Percentiles rank a stretch among this genome's conserved stretches.
Conservation (phyloP, 2,329 filamentous ascomycete species). For the Xylariaceae sp. region DNA sequence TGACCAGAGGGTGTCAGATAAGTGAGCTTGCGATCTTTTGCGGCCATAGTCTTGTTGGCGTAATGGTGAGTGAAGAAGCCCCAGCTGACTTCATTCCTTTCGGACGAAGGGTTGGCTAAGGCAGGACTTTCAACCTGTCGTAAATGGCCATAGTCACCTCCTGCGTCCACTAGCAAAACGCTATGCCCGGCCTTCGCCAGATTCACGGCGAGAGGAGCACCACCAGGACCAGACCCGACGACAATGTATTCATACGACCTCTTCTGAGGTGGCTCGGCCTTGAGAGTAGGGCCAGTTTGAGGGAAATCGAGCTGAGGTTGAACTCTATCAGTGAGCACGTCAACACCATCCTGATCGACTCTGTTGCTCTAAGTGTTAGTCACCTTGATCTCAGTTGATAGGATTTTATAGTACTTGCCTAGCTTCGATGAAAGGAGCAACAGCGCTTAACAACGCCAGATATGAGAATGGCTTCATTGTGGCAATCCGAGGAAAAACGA, state of each 20-base stretch:
- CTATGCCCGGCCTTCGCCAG: conserved; percentile 54
- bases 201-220: conserved; percentile 52
- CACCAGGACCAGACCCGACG: conserved; percentile 57
- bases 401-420: conserved; percentile 3
- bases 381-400: not conserved
- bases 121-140: conserved; percentile 50
- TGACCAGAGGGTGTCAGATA: conserved; percentile 47
- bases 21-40: conserved; percentile 52
- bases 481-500: not conserved
- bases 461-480: conserved; percentile 22
- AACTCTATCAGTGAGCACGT: conserved; percentile 18
- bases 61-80: conserved; percentile 60
- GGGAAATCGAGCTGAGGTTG: conserved; percentile 21
- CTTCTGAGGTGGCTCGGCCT: conserved; percentile 8
- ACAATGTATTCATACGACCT: conserved; percentile 55
- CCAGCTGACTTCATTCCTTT: conserved; percentile 53
- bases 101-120: conserved; percentile 46
- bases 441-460: conserved; percentile 19
- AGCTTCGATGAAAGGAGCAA: conserved; percentile 18
- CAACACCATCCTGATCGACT: conserved; percentile 15
- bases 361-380: conserved; percentile 6
- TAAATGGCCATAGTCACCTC: conserved; percentile 48
- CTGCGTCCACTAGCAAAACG: conserved; percentile 54
- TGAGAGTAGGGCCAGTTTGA: conserved; percentile 21
- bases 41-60: conserved; percentile 45